A percentile compares a stretch with the other conserved stretches of the same genome.
These are phyloP conservation scores for Vigna trinervia DNA, from an alignment of 306 rosid species.

Conservation along the genomic window DNA sequence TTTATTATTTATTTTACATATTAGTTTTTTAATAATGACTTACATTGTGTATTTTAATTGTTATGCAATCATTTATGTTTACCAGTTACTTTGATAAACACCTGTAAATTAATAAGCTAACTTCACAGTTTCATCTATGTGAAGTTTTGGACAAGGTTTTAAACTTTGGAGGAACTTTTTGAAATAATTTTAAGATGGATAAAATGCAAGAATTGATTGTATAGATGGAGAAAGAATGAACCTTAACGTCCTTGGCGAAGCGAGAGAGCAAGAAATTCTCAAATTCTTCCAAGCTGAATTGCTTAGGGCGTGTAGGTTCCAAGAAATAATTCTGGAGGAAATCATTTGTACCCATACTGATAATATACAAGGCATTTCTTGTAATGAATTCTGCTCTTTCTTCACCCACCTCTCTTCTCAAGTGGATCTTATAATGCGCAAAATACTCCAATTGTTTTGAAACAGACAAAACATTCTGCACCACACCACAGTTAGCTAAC, in stretches of 20 bases:
- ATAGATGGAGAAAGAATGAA: constrained; percentile 28
- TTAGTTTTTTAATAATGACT: too few species aligned
- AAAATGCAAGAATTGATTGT: neutral
- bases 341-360: constrained; percentile 84
- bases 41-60: too few species aligned
- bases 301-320: constrained; percentile 64
- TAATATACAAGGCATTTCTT: constrained; percentile 53
- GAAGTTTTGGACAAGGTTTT: too few species aligned
- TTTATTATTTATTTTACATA: too few species aligned
- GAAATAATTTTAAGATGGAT: too few species aligned
- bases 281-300: constrained; percentile 56
- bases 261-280: constrained; percentile 64
- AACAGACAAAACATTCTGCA: constrained; percentile 64
- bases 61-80: too few species aligned
- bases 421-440: constrained; percentile 63
- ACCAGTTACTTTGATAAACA: too few species aligned
- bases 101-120: too few species aligned
- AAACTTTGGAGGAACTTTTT: too few species aligned
- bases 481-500: constrained; percentile 19
- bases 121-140: too few species aligned
- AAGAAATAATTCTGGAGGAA: constrained; percentile 75
- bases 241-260: constrained; percentile 59
- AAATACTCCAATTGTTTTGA: constrained; percentile 67
- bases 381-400: constrained; percentile 54
- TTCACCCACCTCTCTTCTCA: constrained; percentile 57